Conservation (phyloP, 140 eudicot species). For the Stevia rebaudiana region DNA sequence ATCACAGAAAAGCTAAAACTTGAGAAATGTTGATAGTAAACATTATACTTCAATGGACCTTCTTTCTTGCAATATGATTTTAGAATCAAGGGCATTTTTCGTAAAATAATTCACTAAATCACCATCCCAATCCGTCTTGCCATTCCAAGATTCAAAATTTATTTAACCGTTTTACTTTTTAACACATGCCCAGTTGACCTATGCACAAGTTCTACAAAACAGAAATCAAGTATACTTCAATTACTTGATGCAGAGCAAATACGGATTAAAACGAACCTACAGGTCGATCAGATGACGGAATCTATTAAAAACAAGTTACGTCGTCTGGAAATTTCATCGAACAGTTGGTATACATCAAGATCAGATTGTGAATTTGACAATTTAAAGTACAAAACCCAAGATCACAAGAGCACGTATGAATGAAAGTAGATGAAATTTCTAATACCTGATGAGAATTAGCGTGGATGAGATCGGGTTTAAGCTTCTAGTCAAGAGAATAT, state of each 20-base stretch:
- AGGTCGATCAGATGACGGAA: constrained; percentile 17
- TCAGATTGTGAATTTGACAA: constrained; percentile 4
- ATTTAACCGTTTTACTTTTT: background rate
- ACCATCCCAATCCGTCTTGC: background rate
- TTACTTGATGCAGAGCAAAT: constrained; percentile 1
- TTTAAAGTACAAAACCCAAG: constrained; percentile 7
- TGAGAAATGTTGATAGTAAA: background rate
- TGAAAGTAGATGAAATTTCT: background rate
- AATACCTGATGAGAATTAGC: constrained; percentile 12
- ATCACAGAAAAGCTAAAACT: background rate
- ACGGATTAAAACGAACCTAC: constrained; percentile 9
- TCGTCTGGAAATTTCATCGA: constrained; percentile 25
- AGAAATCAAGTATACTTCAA: background rate
- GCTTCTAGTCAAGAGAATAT: constrained; percentile 19
- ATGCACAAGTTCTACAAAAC: background rate
- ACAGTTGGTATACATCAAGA: constrained; percentile 18
- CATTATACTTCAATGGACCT: background rate
- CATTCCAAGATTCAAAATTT: background rate
- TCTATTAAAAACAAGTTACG: background rate
- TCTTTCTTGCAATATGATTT: background rate
- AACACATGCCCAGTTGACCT: constrained; percentile 4
- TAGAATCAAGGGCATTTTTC: background rate
- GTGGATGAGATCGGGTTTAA: constrained; percentile 21
- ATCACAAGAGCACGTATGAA: constrained; percentile 5
- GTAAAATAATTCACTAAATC: background rate